These are phyloP conservation scores for Phytophthora pseudosyringae DNA, from an alignment of 352 stramenopile genomes.

Conservation along the genomic window DNA sequence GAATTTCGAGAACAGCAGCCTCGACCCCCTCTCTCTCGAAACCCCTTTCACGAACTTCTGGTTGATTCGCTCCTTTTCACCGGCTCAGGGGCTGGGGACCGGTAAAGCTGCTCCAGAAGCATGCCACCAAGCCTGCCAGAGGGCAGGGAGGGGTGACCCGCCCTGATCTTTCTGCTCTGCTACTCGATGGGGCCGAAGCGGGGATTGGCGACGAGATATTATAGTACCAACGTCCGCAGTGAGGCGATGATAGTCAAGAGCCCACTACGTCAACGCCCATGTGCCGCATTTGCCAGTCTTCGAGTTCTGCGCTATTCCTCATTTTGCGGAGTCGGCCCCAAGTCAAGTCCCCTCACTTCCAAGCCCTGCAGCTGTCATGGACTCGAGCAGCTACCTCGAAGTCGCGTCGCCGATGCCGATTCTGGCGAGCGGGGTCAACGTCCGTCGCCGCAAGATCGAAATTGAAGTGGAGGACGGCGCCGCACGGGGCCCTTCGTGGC, in stretches of 20 bases:
- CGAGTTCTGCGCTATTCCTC: constrained; percentile 17
- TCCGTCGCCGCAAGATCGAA: constrained; percentile 44
- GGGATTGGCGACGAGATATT: constrained; percentile 2
- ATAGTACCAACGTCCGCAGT: constrained; percentile 3
- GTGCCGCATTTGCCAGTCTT: neutral
- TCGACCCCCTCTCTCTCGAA: neutral
- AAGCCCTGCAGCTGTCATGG: constrained; percentile 1
- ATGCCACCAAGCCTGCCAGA: constrained; percentile 8
- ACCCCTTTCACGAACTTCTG: neutral
- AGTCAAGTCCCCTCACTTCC: constrained; percentile 12
- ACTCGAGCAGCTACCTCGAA: constrained; percentile 24
- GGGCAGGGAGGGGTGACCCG: constrained; percentile 6
- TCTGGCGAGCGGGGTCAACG: constrained; percentile 12
- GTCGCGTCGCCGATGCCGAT: constrained; percentile 23
- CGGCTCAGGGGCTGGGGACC: neutral
- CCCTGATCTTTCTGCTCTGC: constrained; percentile 3
- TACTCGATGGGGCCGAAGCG: neutral
- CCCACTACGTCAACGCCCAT: neutral
- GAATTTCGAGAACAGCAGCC: constrained; percentile 12
- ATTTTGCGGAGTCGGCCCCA: constrained; percentile 21
- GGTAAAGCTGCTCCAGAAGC: neutral
- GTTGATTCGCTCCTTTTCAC: constrained; percentile 3
- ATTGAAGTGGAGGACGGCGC: constrained; percentile 43
- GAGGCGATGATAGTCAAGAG: neutral
- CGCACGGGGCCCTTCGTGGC: constrained; percentile 34